Evolutionary conservation across 495 filamentous ascomycete species (phyloP).

Genomic region (Penicillium odoratum): DNA sequence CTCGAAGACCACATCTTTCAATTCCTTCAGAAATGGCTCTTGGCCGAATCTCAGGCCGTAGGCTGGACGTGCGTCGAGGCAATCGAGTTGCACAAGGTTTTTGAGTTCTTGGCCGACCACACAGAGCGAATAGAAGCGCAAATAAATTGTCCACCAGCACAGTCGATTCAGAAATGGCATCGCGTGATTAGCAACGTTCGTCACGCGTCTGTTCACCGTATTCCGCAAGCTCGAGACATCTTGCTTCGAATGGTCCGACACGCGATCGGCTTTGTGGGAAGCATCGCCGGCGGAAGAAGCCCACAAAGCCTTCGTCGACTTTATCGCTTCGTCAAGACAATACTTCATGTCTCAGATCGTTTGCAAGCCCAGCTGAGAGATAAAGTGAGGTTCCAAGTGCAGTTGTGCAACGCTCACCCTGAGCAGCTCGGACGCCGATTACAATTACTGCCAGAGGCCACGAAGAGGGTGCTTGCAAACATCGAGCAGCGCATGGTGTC

Average conservation of each 20-base stretch:
- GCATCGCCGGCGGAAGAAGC: neutral
- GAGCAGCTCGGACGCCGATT: neutral
- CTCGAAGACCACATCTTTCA: neutral
- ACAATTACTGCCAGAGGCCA: neutral
- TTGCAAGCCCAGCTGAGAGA: neutral
- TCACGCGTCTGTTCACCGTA: neutral
- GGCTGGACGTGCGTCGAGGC: neutral
- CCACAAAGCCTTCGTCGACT: neutral
- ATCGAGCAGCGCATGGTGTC: neutral
- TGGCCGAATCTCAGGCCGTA: neutral
- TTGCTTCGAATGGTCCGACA: neutral
- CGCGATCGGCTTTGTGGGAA: neutral
- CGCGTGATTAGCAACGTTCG: neutral
- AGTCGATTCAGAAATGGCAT: neutral
- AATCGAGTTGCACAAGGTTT: neutral
- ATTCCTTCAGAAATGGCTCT: neutral
- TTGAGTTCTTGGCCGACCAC: neutral
- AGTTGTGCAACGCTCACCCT: neutral
- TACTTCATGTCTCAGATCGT: neutral
- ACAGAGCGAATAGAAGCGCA: neutral
- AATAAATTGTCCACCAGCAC: neutral
- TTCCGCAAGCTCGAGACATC: neutral
- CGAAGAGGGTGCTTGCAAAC: neutral
- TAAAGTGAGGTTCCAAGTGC: neutral
- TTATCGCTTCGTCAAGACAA: neutral